These are phyloP conservation scores for Adansonia grandidieri DNA, from an alignment of 441 rosid species.

Conservation along the genomic window DNA sequence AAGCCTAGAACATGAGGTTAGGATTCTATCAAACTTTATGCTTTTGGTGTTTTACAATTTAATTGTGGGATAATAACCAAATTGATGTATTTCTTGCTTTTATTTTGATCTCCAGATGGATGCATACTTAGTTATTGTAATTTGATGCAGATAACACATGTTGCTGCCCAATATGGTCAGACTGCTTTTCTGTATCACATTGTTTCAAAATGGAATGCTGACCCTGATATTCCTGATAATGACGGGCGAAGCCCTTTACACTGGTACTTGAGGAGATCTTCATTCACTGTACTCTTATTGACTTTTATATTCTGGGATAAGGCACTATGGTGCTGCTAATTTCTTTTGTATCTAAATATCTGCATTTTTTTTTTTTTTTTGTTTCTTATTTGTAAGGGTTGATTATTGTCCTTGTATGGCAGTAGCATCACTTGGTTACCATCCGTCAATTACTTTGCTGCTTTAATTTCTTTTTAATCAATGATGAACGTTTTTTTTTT, in stretches of 20 bases:
- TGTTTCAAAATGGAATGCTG: constrained; percentile 96
- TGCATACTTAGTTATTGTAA: constrained; percentile 35
- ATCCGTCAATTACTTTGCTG: background rate
- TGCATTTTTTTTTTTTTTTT: background rate
- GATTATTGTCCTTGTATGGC: background rate
- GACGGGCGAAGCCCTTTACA: constrained; percentile 96
- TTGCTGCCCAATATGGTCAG: constrained; percentile 98
- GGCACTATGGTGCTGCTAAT: background rate
- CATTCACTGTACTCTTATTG: constrained; percentile 11
- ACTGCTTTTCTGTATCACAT: constrained; percentile 87
- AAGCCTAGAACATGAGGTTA: background rate
- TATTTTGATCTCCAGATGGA: constrained; percentile 22
- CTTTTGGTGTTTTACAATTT: constrained; percentile 13
- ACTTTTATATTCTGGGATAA: constrained; percentile 18
- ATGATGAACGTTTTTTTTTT: background rate
- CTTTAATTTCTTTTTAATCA: constrained; percentile 3
- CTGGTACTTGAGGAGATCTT: constrained; percentile 58
- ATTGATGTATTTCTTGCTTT: constrained; percentile 13
- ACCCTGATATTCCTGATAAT: constrained; percentile 89
- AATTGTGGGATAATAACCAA: background rate
- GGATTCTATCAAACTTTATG: background rate
- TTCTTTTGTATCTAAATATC: background rate
- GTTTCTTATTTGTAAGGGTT: background rate
- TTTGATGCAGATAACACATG: constrained; percentile 79
- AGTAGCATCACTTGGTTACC: background rate